These are phyloP conservation scores for Globisporangium paroecandrum DNA, from an alignment of 352 stramenopile species.

Conservation along the genomic window DNA sequence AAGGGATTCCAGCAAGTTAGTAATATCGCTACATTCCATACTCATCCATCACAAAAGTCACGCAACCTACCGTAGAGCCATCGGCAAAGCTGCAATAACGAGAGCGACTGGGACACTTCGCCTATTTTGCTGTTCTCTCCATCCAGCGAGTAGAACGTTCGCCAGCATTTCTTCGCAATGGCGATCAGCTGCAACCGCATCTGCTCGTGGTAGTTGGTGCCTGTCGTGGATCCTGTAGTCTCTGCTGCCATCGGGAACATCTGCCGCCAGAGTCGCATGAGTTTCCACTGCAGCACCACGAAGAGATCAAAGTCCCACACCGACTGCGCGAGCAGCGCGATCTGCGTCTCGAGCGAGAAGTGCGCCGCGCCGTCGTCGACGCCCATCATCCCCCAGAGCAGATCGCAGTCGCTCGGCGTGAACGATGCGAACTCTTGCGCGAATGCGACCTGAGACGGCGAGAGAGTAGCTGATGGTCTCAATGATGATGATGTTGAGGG, in stretches of 20 bases:
- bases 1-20: slow-evolving; percentile 2
- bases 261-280: slow-evolving; percentile 30
- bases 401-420: slow-evolving; percentile 69
- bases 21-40: not conserved
- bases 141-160: slow-evolving; percentile 61
- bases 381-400: slow-evolving; percentile 72
- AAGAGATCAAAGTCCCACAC: slow-evolving; percentile 81
- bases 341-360: slow-evolving; percentile 43
- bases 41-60: not conserved
- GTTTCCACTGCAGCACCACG: slow-evolving; percentile 50
- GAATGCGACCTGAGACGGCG: slow-evolving; percentile 28
- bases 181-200: slow-evolving; percentile 24
- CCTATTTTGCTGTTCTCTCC: slow-evolving; percentile 1
- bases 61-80: slow-evolving; percentile 66
- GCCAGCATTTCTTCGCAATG: slow-evolving; percentile 35
- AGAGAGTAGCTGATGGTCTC: not conserved
- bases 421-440: slow-evolving; percentile 41
- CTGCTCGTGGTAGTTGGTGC: not conserved
- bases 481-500: not conserved
- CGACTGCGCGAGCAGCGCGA: slow-evolving; percentile 56
- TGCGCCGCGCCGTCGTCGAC: slow-evolving; percentile 43
- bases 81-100: slow-evolving; percentile 48
- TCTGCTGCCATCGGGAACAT: not conserved
- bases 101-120: slow-evolving; percentile 1
- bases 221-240: slow-evolving; percentile 3